Conservation (phyloP, 2,329 filamentous ascomycete genomes). For the Fusarium lateritium region DNA sequence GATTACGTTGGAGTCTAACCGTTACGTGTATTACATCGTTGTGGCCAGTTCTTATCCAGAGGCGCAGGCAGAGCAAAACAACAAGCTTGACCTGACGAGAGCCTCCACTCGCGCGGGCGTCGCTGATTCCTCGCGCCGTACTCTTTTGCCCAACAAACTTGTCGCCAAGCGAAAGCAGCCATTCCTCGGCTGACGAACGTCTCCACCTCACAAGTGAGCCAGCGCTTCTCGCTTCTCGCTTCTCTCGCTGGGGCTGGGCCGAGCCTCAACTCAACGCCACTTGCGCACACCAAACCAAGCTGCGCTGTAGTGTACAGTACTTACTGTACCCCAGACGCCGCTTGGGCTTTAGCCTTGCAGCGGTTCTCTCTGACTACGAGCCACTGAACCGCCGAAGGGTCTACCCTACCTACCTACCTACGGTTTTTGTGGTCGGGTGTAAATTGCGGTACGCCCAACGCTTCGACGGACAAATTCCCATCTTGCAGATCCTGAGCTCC, state of each 20-base stretch:
- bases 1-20: conserved; percentile 32
- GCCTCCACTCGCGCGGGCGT: not conserved
- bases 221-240: too few species aligned
- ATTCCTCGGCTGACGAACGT: conserved; percentile 16
- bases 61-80: not conserved
- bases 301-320: not conserved
- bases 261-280: conserved; percentile 36
- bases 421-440: not conserved
- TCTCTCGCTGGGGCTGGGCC: conserved; percentile 2
- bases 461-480: conserved; percentile 16
- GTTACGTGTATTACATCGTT: too few species aligned
- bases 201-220: not conserved
- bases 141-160: conserved; percentile 7
- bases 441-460: conserved; percentile 23
- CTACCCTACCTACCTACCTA: too few species aligned
- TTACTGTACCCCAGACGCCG: conserved; percentile 31
- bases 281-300: not conserved
- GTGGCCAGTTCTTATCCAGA: not conserved
- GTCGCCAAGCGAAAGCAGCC: conserved; percentile 13
- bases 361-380: too few species aligned
- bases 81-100: not conserved
- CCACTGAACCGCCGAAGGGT: too few species aligned
- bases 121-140: not conserved
- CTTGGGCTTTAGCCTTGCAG: conserved; percentile 5
- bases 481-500: conserved; percentile 25